Conservation (phyloP, 1,139 yeast genomes). For the Casaregolazyma suthepensis region DNA sequence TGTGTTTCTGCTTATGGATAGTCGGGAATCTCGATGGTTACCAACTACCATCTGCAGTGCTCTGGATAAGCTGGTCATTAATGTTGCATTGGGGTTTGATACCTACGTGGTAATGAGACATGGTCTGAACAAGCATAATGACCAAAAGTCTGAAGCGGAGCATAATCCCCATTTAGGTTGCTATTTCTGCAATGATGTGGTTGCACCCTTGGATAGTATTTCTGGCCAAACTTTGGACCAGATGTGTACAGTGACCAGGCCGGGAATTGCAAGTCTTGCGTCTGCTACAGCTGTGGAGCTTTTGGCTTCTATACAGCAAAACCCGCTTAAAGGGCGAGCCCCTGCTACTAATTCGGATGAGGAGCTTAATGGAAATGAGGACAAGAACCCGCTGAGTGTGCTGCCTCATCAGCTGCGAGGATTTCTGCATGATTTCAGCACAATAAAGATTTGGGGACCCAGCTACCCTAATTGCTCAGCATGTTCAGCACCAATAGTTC, state of each 20-base stretch:
- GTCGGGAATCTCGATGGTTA: slow-evolving; percentile 93
- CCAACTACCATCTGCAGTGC: slow-evolving; percentile 79
- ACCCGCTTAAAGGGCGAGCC: slow-evolving; percentile 46
- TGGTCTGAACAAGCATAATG: slow-evolving; percentile 41
- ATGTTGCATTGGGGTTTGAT: slow-evolving; percentile 94
- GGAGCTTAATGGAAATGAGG: slow-evolving; percentile 20
- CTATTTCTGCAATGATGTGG: slow-evolving; percentile 91
- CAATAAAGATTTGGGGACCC: slow-evolving; percentile 60
- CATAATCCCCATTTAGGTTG: slow-evolving; percentile 60
- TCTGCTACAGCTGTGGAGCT: slow-evolving; percentile 84
- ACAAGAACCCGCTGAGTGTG: slow-evolving; percentile 47
- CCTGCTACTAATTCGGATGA: slow-evolving; percentile 31
- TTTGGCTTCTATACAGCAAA: slow-evolving; percentile 68
- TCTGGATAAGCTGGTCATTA: slow-evolving; percentile 64
- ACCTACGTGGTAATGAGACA: slow-evolving; percentile 91
- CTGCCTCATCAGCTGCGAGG: slow-evolving; percentile 91
- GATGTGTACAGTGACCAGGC: slow-evolving; percentile 97
- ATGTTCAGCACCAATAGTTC: slow-evolving; percentile 58
- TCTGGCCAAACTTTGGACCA: slow-evolving; percentile 87
- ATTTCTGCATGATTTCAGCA: slow-evolving; percentile 59
- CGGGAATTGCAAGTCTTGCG: slow-evolving; percentile 89
- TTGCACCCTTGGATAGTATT: slow-evolving; percentile 84
- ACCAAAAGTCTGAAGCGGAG: slow-evolving; percentile 14
- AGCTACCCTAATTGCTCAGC: slow-evolving; percentile 78
- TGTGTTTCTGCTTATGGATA: slow-evolving; percentile 78